Conservation (phyloP, 2,329 filamentous ascomycete species). For the Beauveria asiatica region DNA sequence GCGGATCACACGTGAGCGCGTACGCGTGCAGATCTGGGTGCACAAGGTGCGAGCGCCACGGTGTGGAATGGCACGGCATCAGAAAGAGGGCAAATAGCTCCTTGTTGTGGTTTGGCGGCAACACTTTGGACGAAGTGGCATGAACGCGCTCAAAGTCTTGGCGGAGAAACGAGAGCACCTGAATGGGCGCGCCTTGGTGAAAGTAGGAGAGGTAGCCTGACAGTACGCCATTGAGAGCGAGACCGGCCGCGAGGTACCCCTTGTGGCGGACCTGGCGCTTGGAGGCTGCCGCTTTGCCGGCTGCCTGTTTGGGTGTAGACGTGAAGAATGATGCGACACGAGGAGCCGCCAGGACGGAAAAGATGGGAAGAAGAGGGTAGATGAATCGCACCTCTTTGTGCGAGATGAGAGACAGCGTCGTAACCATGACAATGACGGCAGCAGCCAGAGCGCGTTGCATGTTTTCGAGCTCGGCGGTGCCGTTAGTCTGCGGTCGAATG, state of each 20-base stretch:
- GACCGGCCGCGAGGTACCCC: conserved; percentile 44
- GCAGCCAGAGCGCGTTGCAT: conserved; percentile 37
- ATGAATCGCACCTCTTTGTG: conserved; percentile 98
- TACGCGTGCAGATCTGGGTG: conserved; percentile 68
- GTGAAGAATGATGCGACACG: conserved; percentile 58
- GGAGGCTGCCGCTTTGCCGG: conserved; percentile 19
- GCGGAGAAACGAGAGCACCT: conserved; percentile 69
- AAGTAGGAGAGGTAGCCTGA: conserved; percentile 64
- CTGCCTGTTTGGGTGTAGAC: conserved; percentile 20
- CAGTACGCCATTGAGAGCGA: conserved; percentile 61
- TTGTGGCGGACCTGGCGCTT: conserved; percentile 39
- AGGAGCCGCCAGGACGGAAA: conserved; percentile 71
- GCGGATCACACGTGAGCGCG: conserved; percentile 85
- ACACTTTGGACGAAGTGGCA: conserved; percentile 21
- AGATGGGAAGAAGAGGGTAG: conserved; percentile 79
- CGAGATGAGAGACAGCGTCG: conserved; percentile 65
- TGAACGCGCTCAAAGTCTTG: conserved; percentile 56
- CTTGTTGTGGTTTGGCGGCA: conserved; percentile 18
- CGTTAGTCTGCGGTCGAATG: conserved; percentile 37
- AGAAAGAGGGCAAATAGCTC: conserved; percentile 69
- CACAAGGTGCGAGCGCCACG: conserved; percentile 84
- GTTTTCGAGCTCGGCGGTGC: conserved; percentile 23
- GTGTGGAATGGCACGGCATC: conserved; percentile 92
- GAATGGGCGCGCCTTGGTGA: conserved; percentile 74
- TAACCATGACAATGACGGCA: conserved; percentile 50